Conservation (phyloP, 2,329 filamentous ascomycete genomes). For the Plectosphaerella plurivora region DNA sequence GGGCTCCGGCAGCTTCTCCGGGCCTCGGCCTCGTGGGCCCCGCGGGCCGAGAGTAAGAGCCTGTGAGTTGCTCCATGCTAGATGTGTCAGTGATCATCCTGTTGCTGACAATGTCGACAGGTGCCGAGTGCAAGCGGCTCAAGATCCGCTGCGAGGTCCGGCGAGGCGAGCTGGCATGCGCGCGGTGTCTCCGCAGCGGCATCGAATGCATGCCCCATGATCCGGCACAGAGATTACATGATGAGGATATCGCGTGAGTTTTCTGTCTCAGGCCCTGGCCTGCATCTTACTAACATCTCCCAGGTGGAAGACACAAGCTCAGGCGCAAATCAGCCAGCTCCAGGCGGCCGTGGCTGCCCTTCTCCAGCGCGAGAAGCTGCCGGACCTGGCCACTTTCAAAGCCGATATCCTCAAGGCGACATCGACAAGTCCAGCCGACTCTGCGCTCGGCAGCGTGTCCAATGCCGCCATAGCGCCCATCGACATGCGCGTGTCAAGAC, state of each 20-base stretch:
- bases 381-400: neutral
- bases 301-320: neutral
- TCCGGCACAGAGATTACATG: neutral
- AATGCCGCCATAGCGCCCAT: constrained; percentile 17
- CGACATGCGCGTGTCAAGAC: constrained; percentile 34
- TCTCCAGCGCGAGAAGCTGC: neutral
- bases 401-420: neutral
- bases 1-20: neutral
- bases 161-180: neutral
- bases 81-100: neutral
- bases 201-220: neutral
- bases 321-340: neutral
- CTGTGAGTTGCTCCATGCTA: neutral
- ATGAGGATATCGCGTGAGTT: neutral
- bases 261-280: neutral
- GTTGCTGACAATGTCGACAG: neutral
- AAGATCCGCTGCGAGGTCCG: neutral
- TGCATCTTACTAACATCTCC: neutral
- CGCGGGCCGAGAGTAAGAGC: neutral
- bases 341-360: neutral
- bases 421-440: constrained; percentile 5
- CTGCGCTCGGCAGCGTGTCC: constrained; percentile 2
- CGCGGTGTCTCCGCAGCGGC: neutral
- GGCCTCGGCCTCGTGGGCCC: neutral
- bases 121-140: neutral